Percentiles rank a stretch among this genome's conserved stretches.
These are phyloP conservation scores for Nakazawaea ernobii DNA, from an alignment of 805 yeast genomes.

Conservation along the genomic window DNA sequence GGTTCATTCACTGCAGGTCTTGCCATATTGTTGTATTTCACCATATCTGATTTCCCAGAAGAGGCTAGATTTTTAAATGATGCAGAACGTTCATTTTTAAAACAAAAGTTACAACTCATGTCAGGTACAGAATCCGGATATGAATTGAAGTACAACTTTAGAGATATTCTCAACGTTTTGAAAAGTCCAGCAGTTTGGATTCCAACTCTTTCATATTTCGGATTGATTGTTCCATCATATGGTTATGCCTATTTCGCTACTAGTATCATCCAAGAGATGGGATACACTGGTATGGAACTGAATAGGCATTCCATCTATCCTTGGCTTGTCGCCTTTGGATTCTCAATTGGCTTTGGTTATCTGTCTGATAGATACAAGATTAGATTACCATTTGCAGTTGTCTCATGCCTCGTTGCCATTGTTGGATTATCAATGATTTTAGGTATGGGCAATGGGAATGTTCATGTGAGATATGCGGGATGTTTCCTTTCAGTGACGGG, in stretches of 20 bases:
- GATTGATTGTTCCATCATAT: conserved; percentile 64
- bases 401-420: conserved; percentile 26
- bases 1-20: conserved; percentile 30
- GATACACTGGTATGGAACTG: conserved; percentile 65
- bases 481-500: conserved; percentile 49
- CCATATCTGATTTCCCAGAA: conserved; percentile 49
- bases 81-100: conserved; percentile 40
- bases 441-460: conserved; percentile 28
- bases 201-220: conserved; percentile 58
- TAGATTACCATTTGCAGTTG: conserved; percentile 34
- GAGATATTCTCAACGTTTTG: conserved; percentile 43
- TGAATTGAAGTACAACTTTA: conserved; percentile 39
- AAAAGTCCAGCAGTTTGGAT: conserved; percentile 56
- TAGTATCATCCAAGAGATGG: conserved; percentile 54
- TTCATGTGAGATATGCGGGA: conserved; percentile 44
- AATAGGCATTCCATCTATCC: conserved; percentile 83
- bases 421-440: conserved; percentile 46
- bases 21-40: conserved; percentile 28
- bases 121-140: conserved; percentile 38
- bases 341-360: conserved; percentile 55
- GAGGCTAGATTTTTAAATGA: conserved; percentile 28
- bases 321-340: conserved; percentile 72
- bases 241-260: conserved; percentile 74
- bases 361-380: conserved; percentile 48
- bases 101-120: conserved; percentile 45